Evolutionary conservation across 1,284 basidiomycete species (phyloP), one percentile per base, ranked within the genome.

Genomic region (Bothia castanella): DNA sequence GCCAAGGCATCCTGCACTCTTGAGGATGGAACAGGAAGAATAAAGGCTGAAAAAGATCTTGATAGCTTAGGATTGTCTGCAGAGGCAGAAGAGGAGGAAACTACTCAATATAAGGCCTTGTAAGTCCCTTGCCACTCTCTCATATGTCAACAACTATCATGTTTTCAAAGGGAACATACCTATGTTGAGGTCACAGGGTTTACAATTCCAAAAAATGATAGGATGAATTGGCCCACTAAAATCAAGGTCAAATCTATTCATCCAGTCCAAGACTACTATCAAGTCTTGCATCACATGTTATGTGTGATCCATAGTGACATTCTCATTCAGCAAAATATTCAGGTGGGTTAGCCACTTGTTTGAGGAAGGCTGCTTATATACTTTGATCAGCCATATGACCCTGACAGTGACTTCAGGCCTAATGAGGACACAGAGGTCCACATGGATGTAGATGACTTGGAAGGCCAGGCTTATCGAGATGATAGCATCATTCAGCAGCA

Each of bases 1-100:
- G 41, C 49, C 38, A 36, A 13, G 5, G 42, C 36, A 38, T 6
- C 4, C 4, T 69, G 43, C 6, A 0, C 2, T 11, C 62, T 66
- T 20, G 68, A 69, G 42, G 64, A 66, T 52, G 64, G 68, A 14
- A 70, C 64, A 42, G 64, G 64, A 13, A 56, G 36, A 10, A 63
- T 69, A 34, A 6, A 4, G 19, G 68, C 51, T 29, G 31, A 44
- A 0, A 55, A 48, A 23, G n/a, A 13, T 0, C 21, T 59, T n/a
- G 9, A 11, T 16, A 54, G 44, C 5, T 7, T 54, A 0, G 45
- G 29, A 10, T n/a, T 17, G 10, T 34, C 46, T 40, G 7, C 7
- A 42, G 50, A 55, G 31, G 40, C 10, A 34, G 61, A 60, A 36
- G 29, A 53, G 16, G 31, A 49, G 12, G 63, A 69, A 36, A 46